These are phyloP conservation scores for Blastobotrys illinoisensis DNA, from an alignment of 1,139 yeast species.

Conservation along the genomic window DNA sequence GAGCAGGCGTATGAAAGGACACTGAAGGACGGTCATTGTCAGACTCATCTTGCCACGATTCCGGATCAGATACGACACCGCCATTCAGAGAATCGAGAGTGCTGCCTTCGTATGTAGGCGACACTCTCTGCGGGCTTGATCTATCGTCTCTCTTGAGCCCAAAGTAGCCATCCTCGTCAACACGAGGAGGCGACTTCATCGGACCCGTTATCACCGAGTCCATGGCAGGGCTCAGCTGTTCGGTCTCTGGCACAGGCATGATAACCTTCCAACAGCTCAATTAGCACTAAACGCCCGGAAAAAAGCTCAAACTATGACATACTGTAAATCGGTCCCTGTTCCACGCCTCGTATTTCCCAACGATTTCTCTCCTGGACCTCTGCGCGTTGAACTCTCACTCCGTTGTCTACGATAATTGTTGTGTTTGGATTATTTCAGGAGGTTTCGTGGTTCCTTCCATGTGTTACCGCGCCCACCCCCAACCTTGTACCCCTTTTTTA, in stretches of 20 bases:
- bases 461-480: background rate
- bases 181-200: background rate
- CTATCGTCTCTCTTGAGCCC: background rate
- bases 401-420: background rate
- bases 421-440: background rate
- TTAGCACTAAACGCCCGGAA: background rate
- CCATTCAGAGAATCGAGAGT: background rate
- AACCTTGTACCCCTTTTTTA: background rate
- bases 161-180: background rate
- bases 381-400: background rate
- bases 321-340: background rate
- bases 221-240: background rate
- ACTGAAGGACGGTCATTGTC: constrained; percentile 10
- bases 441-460: background rate
- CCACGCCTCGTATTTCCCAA: background rate
- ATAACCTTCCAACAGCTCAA: background rate
- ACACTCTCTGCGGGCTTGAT: background rate
- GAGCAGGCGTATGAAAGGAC: constrained; percentile 7
- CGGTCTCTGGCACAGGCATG: background rate
- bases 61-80: constrained; percentile 11
- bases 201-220: background rate
- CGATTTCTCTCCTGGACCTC: background rate
- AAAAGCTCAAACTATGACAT: background rate
- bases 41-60: constrained; percentile 15
- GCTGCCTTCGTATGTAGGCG: background rate